Base-by-base conservation (phyloP, 192 early-diverging fungal species). In the Coemansia biformis region DNA sequence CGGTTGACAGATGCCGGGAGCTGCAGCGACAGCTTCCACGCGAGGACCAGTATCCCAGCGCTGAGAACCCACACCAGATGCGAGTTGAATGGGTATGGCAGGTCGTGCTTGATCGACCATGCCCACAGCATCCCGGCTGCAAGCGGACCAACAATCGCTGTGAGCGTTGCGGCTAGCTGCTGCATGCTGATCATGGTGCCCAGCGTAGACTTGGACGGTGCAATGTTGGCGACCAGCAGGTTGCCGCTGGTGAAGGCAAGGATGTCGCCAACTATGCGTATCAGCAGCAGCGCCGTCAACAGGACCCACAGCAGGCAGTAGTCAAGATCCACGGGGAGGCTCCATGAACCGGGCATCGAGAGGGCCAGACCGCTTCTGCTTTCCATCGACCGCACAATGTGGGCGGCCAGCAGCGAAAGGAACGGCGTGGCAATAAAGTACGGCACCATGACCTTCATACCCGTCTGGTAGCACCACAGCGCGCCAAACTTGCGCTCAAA, bases 401-500 rank as follows among this genome's bases (percentile, higher is more conserved):
- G 53, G 16, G 40, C 18, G 15, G 60, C 48, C 11, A 65, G 34
- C 0, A 40, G 16, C 0, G 64, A 59, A 7, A 63, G 40, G 6
- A 58, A 51, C 19, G 64, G 51, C 12, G 56, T 44, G 5, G 32
- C 19, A 10, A 57, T 0, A 3, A 50, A 56, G 3, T 48, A 40
- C 4, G 58, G 41, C 10, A 56, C 45, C 2, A 62, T 13, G 0
- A 66, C 16, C 29, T 22, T 48, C 11, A 63, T 51, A 16, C 63
- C 75, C 0, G n/a, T 8, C 13, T 56, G 75, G 48, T 71, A 78
- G 37, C 74, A 69, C n/a, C 38, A 36, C 2, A 82, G 31, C 0
- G 60, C 44, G 18, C 79, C 79, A 39, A 70, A 70, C 31, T 57
- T 64, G 17, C 59, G 54, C 18, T 67, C 63, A 8, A 77, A 45